phyloP scores from a whole-genome alignment of 768 basidiomycete genomes.

The Punctularia strigosozonata region DNA sequence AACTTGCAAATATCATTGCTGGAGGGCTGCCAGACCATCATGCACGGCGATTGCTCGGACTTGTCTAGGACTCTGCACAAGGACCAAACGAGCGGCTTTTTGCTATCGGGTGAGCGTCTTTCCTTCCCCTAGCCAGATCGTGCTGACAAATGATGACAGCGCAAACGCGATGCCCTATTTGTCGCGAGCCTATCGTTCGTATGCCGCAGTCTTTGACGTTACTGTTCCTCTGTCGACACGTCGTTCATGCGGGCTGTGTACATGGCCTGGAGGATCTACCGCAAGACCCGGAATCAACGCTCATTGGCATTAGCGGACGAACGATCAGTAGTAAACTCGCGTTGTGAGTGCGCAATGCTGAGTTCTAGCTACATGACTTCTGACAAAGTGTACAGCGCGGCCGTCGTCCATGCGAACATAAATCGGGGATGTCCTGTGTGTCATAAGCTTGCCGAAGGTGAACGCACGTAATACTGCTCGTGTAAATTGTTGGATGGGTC shows the following conservation, averaged over 20 bases:
- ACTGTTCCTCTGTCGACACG: conserved; percentile 80
- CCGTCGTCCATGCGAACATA: conserved; percentile 54
- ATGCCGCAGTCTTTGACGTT: conserved; percentile 49
- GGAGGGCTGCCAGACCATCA: conserved; percentile 83
- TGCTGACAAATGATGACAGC: conserved; percentile 26
- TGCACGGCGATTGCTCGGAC: conserved; percentile 71
- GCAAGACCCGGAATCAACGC: conserved; percentile 40
- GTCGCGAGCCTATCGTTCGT: conserved; percentile 44
- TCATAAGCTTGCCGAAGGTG: conserved; percentile 43
- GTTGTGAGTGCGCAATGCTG: conserved; percentile 42
- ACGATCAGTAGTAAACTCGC: conserved; percentile 65
- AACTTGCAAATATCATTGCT: conserved; percentile 88
- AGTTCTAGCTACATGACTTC: neutral
- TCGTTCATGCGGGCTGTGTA: conserved; percentile 73
- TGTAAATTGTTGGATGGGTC: neutral
- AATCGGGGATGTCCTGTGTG: conserved; percentile 72
- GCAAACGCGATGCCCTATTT: conserved; percentile 55
- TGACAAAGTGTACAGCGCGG: conserved; percentile 36
- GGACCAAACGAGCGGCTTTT: conserved; percentile 74
- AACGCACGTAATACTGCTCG: conserved; percentile 13
- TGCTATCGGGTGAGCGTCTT: conserved; percentile 51
- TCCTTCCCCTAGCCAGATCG: neutral
- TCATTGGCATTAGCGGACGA: conserved; percentile 31
- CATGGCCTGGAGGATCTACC: conserved; percentile 56
- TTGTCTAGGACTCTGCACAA: conserved; percentile 57